Base-by-base conservation (phyloP, 345 rosid genomes). In the Corchorus olitorius region DNA sequence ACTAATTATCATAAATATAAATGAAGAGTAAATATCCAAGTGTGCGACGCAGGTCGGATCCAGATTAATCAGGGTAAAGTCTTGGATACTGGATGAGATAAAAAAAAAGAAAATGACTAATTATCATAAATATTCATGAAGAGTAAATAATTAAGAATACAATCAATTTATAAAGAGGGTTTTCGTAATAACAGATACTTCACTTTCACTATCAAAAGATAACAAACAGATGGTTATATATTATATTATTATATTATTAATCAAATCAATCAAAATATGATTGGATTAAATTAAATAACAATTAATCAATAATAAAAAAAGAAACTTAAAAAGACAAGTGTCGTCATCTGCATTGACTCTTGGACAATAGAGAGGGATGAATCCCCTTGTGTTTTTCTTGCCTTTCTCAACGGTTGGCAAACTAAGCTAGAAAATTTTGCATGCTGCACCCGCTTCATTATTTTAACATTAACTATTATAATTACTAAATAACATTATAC, bases 401-500 rank as follows among this genome's bases (percentile, higher is more conserved):
- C 16, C 64, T 73, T 67, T 80, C 80, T 86, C 84, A 81, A 83
- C 56, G 84, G 89, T 86, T 77, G 89, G 87, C 89, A 74, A 82
- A 59, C 87, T 61, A 86, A 80, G 78, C 17, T n/a, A 66, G 84
- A 78, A 75, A 81, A 71, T 17, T 59, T 79, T 55, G 80, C 83
- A 70, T 76, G 69, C 64, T 75, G 49, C 65, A 48, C 45, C 65
- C 53, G 12, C 78, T 56, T 70, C 62, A 19, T 56, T 34, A 9
- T 19, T 60, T 3, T 9, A 19, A 10, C 27, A 27, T 27, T 20
- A 22, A 58, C 4, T 39, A 1, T 58, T 8, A 7, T 45, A 5
- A 20, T 8, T 20, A 9, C 3, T 20, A 20, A 20, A 20, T 55
- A 54, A 15, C 17, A 54, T 17, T 54, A 54, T 54, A 41, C n/a